phyloP scores from a whole-genome alignment of 495 filamentous ascomycete genomes.

The Daldinia bambusicola region DNA sequence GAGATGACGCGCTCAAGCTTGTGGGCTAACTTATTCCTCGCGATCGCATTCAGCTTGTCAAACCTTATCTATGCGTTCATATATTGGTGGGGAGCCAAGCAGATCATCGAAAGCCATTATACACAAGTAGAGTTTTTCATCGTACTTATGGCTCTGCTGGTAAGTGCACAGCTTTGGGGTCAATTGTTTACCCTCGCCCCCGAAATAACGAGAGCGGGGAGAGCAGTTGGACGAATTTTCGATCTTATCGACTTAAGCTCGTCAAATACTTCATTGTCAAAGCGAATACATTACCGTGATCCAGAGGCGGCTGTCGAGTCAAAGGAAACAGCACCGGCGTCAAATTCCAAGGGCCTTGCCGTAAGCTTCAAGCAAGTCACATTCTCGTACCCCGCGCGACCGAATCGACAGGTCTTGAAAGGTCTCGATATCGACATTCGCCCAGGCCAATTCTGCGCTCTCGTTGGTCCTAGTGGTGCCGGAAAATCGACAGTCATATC shows the following conservation, averaged over 20 bases:
- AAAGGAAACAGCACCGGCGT: slow-evolving; percentile 1
- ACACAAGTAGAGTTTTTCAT: slow-evolving; percentile 72
- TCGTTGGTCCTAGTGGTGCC: slow-evolving; percentile 70
- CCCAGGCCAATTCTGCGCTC: slow-evolving; percentile 67
- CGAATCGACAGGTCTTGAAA: slow-evolving; percentile 63
- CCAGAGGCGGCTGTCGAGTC: slow-evolving; percentile 44
- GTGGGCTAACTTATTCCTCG: slow-evolving; percentile 63
- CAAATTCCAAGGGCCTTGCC: slow-evolving; percentile 51
- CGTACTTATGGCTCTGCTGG: slow-evolving; percentile 69
- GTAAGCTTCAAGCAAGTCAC: slow-evolving; percentile 64
- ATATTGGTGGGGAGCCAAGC: slow-evolving; percentile 73
- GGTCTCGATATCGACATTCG: slow-evolving; percentile 64
- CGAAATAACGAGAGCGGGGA: slow-evolving; percentile 66
- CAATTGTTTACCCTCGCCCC: slow-evolving; percentile 74
- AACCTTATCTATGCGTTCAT: slow-evolving; percentile 70
- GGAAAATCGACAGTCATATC: slow-evolving; percentile 72
- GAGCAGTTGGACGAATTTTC: slow-evolving; percentile 60
- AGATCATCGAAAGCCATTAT: slow-evolving; percentile 66
- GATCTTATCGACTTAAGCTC: slow-evolving; percentile 59
- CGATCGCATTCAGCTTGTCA: slow-evolving; percentile 63
- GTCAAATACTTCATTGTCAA: slow-evolving; percentile 39
- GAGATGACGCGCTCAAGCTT: slow-evolving; percentile 61
- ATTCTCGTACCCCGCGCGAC: slow-evolving; percentile 71
- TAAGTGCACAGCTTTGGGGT: slow-evolving; percentile 70
- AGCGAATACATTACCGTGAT: slow-evolving; percentile 22